Evolutionary conservation across 768 basidiomycete species (phyloP).

Genomic region (Tricholoma furcatifolium): DNA sequence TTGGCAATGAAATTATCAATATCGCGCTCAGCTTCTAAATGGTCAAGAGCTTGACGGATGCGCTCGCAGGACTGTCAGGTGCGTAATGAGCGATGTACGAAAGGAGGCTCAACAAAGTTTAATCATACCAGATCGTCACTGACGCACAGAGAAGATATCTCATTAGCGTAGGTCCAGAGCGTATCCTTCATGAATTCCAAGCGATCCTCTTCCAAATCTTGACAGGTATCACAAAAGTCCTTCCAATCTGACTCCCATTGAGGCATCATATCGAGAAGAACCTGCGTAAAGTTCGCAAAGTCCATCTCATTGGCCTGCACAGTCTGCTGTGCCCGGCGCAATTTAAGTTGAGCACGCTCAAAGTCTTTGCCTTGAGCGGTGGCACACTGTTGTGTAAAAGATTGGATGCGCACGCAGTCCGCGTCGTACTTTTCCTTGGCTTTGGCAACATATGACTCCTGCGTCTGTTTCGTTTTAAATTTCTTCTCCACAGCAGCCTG

Average conservation of each 20-base stretch:
- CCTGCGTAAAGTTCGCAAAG: slow-evolving; percentile 76
- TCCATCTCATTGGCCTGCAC: slow-evolving; percentile 91
- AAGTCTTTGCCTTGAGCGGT: slow-evolving; percentile 87
- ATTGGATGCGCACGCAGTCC: slow-evolving; percentile 87
- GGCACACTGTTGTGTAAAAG: slow-evolving; percentile 82
- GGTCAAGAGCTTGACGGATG: slow-evolving; percentile 81
- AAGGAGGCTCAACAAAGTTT: background rate
- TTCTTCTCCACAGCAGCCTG: slow-evolving; percentile 83
- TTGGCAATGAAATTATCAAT: slow-evolving; percentile 82
- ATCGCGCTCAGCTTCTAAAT: slow-evolving; percentile 81
- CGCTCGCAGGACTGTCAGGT: slow-evolving; percentile 80
- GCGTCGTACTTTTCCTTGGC: slow-evolving; percentile 88
- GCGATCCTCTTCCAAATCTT: slow-evolving; percentile 96
- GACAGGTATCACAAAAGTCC: slow-evolving; percentile 91
- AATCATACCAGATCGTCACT: slow-evolving; percentile 76
- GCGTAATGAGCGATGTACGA: slow-evolving; percentile 1
- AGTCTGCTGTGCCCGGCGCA: slow-evolving; percentile 82
- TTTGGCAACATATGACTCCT: slow-evolving; percentile 81
- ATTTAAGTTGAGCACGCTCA: slow-evolving; percentile 79
- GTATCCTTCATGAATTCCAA: slow-evolving; percentile 92
- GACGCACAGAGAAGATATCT: slow-evolving; percentile 92
- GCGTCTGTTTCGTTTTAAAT: slow-evolving; percentile 82
- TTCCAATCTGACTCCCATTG: slow-evolving; percentile 96
- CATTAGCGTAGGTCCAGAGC: slow-evolving; percentile 94
- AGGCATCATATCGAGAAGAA: slow-evolving; percentile 66